Percentiles rank a stretch among this genome's conserved stretches.
Evolutionary conservation across 768 basidiomycete species (phyloP).

Genomic region (Thelephora aurantiotincta): DNA sequence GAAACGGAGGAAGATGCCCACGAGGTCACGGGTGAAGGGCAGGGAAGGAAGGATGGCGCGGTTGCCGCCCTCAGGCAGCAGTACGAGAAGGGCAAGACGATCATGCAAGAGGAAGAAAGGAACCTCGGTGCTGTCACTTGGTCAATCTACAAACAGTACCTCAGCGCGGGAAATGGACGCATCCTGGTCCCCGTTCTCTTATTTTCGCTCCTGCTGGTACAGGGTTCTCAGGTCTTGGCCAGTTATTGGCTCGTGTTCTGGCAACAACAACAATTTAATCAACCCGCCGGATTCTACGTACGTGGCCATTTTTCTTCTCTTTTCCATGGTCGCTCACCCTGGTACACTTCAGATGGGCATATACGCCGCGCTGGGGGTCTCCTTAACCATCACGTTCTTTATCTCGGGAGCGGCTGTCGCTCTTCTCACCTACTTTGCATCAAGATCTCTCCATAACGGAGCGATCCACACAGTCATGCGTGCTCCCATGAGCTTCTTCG

Average conservation of each 20-base stretch:
- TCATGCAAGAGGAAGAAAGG: constrained; percentile 81
- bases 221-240: constrained; percentile 57
- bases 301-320: constrained; percentile 11
- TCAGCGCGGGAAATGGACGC: constrained; percentile 53
- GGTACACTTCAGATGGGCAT: constrained; percentile 50
- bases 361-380: constrained; percentile 60
- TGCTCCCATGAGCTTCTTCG: constrained; percentile 85
- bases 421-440: constrained; percentile 64
- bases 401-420: constrained; percentile 53
- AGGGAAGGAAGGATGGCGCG: background rate
- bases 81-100: constrained; percentile 22
- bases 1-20: constrained; percentile 27
- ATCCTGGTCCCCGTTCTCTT: constrained; percentile 54
- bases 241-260: constrained; percentile 83
- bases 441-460: constrained; percentile 49
- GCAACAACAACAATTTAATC: constrained; percentile 55
- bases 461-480: constrained; percentile 62
- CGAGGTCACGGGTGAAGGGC: constrained; percentile 18
- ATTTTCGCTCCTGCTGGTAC: constrained; percentile 45
- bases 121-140: constrained; percentile 57
- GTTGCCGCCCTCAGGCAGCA: constrained; percentile 18
- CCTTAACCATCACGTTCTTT: constrained; percentile 57
- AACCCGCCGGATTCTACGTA: constrained; percentile 59
- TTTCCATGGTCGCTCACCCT: background rate
- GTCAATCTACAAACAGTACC: constrained; percentile 44